These are phyloP conservation scores for Carpinus fangiana DNA, from an alignment of 306 rosid genomes.

Conservation along the genomic window DNA sequence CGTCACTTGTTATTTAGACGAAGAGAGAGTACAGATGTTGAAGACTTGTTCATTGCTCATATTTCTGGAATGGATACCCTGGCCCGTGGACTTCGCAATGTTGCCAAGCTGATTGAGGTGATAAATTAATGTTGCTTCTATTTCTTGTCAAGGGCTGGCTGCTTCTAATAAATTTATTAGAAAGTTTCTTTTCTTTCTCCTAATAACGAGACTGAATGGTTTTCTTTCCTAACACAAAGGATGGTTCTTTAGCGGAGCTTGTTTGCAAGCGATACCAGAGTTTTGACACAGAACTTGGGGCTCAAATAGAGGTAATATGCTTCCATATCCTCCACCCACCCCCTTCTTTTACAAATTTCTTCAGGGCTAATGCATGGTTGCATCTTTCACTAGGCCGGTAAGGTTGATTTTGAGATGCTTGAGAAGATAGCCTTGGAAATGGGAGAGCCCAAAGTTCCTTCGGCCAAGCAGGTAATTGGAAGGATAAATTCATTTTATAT, in stretches of 20 bases:
- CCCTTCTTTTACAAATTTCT: constrained; percentile 16
- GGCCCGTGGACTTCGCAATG: constrained; percentile 88
- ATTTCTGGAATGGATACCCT: constrained; percentile 85
- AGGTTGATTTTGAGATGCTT: constrained; percentile 85
- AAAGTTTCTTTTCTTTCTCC: constrained; percentile 19
- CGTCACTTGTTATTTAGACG: constrained; percentile 48
- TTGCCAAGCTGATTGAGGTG: constrained; percentile 79
- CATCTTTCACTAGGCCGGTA: constrained; percentile 61
- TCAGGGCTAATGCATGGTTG: constrained; percentile 26
- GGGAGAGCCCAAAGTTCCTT: constrained; percentile 91
- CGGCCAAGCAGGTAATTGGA: constrained; percentile 83
- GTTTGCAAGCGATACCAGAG: constrained; percentile 76
- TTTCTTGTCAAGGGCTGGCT: neutral
- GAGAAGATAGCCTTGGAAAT: constrained; percentile 83
- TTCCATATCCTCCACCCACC: neutral
- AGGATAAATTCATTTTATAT: neutral
- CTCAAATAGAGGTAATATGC: constrained; percentile 67
- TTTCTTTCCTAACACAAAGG: constrained; percentile 43
- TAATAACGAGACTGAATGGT: constrained; percentile 15
- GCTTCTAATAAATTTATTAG: constrained; percentile 2
- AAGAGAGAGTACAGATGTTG: constrained; percentile 96
- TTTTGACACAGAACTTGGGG: constrained; percentile 79
- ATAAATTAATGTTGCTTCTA: constrained; percentile 4
- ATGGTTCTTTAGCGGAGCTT: constrained; percentile 82
- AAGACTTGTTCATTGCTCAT: constrained; percentile 93